A percentile compares a stretch with the other conserved stretches of the same genome.
Evolutionary conservation across 495 filamentous ascomycete genomes (phyloP).

Genomic region (Aspergillus olivimuriae): DNA sequence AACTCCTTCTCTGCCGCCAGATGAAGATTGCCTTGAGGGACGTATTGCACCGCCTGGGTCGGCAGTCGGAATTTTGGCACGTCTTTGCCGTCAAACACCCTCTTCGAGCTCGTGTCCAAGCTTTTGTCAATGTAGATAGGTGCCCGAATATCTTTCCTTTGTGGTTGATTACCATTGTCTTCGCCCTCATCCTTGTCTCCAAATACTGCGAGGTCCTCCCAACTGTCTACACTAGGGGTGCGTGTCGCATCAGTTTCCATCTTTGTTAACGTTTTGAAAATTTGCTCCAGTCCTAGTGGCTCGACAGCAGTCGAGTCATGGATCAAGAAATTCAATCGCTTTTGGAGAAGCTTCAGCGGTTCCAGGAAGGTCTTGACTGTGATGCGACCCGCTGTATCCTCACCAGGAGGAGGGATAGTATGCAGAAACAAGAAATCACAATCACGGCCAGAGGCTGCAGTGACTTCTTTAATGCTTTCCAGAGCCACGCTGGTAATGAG

Average conservation of each 20-base stretch:
- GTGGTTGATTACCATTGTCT: constrained; percentile 18
- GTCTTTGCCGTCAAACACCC: constrained; percentile 41
- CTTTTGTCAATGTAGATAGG: constrained; percentile 58
- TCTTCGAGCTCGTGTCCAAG: constrained; percentile 44
- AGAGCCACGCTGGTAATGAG: constrained; percentile 70
- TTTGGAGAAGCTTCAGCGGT: constrained; percentile 72
- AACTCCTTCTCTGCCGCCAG: constrained; percentile 68
- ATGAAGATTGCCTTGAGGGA: constrained; percentile 71
- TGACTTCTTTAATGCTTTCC: constrained; percentile 76
- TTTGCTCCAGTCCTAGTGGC: constrained; percentile 53
- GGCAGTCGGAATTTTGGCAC: constrained; percentile 79
- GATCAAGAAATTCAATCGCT: constrained; percentile 75
- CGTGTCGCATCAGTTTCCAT: constrained; percentile 60
- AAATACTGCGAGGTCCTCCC: constrained; percentile 77
- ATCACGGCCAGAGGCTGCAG: constrained; percentile 79
- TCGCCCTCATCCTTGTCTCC: constrained; percentile 32
- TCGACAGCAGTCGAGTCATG: constrained; percentile 64
- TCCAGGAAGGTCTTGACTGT: constrained; percentile 92
- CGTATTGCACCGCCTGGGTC: constrained; percentile 71
- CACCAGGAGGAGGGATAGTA: constrained; percentile 54
- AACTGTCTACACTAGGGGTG: constrained; percentile 78
- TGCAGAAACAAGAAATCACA: constrained; percentile 93
- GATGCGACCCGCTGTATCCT: constrained; percentile 61
- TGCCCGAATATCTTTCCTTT: constrained; percentile 49
- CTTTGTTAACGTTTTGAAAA: constrained; percentile 57